Evolutionary conservation across 352 stramenopile species (phyloP).

Genomic region (Phytophthora tentaculata): DNA sequence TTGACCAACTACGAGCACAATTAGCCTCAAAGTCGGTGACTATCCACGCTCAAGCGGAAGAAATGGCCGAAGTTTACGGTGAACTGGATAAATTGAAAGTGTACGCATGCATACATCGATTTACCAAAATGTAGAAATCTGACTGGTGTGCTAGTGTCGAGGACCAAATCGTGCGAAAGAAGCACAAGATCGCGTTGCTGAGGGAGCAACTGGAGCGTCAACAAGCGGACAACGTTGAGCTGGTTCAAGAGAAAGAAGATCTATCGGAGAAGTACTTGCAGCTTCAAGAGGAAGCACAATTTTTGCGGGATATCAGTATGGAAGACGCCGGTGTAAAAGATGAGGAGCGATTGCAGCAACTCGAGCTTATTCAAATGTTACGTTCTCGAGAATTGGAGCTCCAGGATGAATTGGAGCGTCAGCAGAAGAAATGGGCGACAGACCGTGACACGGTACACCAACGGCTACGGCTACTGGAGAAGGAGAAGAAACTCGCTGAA

Average conservation of each 20-base stretch:
- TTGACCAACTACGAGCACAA: conserved; percentile 64
- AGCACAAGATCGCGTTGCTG: conserved; percentile 41
- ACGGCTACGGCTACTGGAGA: conserved; percentile 59
- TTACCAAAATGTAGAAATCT: background rate
- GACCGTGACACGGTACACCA: conserved; percentile 58
- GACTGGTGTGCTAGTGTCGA: conserved; percentile 30
- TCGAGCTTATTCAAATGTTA: conserved; percentile 63
- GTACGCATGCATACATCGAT: conserved; percentile 14
- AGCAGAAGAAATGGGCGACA: conserved; percentile 61
- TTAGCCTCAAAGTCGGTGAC: conserved; percentile 59
- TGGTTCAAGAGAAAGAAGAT: conserved; percentile 62
- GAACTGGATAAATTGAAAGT: conserved; percentile 64
- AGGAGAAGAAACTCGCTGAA: conserved; percentile 53
- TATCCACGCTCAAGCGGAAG: conserved; percentile 63
- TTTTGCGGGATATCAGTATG: conserved; percentile 54
- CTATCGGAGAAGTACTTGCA: conserved; percentile 49
- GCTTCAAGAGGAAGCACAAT: conserved; percentile 63
- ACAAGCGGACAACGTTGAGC: conserved; percentile 54
- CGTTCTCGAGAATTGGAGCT: conserved; percentile 56
- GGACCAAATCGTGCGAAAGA: conserved; percentile 45
- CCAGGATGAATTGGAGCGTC: conserved; percentile 59
- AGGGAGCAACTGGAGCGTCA: conserved; percentile 52
- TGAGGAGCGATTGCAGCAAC: conserved; percentile 58
- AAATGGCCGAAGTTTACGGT: conserved; percentile 62
- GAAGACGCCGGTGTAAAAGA: conserved; percentile 62